phyloP scores from a whole-genome alignment of 441 rosid species.

The Lepidium campestre region DNA sequence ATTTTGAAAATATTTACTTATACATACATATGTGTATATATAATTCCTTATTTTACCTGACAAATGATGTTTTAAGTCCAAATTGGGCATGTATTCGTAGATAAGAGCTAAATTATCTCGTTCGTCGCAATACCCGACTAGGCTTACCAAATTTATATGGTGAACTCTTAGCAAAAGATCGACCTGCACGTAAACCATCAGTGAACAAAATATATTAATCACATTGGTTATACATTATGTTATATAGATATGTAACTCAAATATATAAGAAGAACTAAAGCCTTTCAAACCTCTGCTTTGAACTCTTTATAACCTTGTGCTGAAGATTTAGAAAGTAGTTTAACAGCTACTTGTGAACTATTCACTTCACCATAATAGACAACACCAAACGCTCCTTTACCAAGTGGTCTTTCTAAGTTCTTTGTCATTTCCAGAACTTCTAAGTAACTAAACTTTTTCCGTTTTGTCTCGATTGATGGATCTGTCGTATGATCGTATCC shows the following conservation, averaged over 20 bases:
- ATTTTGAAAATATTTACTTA: too few species aligned
- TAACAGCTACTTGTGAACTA: constrained; percentile 28
- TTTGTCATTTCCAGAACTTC: constrained; percentile 23
- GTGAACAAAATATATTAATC: not conserved
- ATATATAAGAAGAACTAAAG: not conserved
- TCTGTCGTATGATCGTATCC: not conserved
- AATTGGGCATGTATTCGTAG: constrained; percentile 17
- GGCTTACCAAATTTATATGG: constrained; percentile 22
- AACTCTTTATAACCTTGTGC: constrained; percentile 33
- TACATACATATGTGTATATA: not conserved
- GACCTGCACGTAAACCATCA: not conserved
- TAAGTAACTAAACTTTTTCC: not conserved
- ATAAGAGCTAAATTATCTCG: constrained; percentile 8
- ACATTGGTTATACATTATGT: too few species aligned
- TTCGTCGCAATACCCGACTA: constrained; percentile 21
- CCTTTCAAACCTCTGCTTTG: constrained; percentile 23
- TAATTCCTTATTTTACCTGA: not conserved
- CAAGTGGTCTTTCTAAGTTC: constrained; percentile 22
- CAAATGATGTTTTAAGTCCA: constrained; percentile 7
- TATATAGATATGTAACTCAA: too few species aligned
- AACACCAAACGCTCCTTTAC: constrained; percentile 32
- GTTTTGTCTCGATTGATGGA: not conserved
- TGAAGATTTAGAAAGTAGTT: constrained; percentile 33
- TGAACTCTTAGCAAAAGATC: constrained; percentile 22
- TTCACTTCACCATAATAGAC: constrained; percentile 27